Base-by-base conservation (phyloP, 176 grass and related monocot genomes). In the Paspalum notatum region DNA sequence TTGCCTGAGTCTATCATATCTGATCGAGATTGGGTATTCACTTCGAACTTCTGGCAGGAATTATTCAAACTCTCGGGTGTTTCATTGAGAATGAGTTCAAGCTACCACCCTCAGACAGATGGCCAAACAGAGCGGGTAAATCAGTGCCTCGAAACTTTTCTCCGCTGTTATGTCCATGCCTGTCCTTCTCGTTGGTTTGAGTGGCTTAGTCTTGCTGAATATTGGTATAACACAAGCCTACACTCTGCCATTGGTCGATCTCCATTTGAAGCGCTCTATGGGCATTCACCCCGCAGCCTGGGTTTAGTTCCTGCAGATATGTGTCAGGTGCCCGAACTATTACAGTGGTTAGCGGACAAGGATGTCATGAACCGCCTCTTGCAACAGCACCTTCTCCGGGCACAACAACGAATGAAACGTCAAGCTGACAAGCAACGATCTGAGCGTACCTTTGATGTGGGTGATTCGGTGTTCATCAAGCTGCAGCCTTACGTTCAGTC, bases 361-460 rank as follows among this genome's bases (percentile, higher is more conserved):
- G 9, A 26, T 5, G 5, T 27, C 0, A 61, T 70, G 13, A 1
- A 1, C 0, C 5, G 7, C 0, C 0, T 15, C 0, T 0, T 74
- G 0, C 1, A 13, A 0, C 52, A 57, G 1, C 71, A 74, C 5
- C 2, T 74, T 0, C 6, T 12, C 0, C 1, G 52, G 0, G 71
- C 71, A 0, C 51, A 74, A 2, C 5, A n/a, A 0, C 4, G 50
- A 0, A 57, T 57, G 52, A 74, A 74, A 6, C 6, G 13, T 1
- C 27, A 74, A 1, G 52, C 71, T 0, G 71, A 74, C 6, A 21
- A 43, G 2, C 0, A 20, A 0, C 2, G 51, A 0, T 14, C 71
- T 1, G 47, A 53, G 0, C 5, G 48, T 0, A 0, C 7, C 0
- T 57, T 74, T 7, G 0, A 0, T 0, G 71, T 55, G 0, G 9